A percentile compares a stretch with the other conserved stretches of the same genome.
These are phyloP conservation scores for carrot (Daucus carota) DNA, from an alignment of 129 eudicot genomes.

Conservation along the genomic window DNA sequence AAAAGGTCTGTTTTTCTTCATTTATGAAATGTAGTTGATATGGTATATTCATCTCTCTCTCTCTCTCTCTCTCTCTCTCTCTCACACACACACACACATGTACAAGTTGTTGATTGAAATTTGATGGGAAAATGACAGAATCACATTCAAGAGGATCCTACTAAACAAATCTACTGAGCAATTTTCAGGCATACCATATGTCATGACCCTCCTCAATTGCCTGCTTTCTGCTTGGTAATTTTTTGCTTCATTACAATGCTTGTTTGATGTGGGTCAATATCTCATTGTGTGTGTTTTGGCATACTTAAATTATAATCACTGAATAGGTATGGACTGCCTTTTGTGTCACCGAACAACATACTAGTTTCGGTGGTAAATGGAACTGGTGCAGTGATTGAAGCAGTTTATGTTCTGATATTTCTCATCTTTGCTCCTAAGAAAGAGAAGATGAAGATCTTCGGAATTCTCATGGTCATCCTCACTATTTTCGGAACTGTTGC, in stretches of 20 bases:
- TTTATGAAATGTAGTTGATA: background rate
- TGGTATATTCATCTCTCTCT: background rate
- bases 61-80: background rate
- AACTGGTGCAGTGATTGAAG: constrained; percentile 71
- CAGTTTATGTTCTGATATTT: constrained; percentile 56
- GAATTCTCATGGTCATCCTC: constrained; percentile 41
- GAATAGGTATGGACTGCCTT: constrained; percentile 85
- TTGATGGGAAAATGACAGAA: constrained; percentile 28
- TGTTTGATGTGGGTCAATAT: background rate
- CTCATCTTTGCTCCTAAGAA: constrained; percentile 60
- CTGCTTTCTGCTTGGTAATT: constrained; percentile 79
- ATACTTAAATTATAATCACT: background rate
- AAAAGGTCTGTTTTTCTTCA: background rate
- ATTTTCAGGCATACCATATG: constrained; percentile 87
- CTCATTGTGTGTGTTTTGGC: background rate
- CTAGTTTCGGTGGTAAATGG: constrained; percentile 80
- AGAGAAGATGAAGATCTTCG: constrained; percentile 59
- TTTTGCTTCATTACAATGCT: background rate
- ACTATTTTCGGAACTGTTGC: constrained; percentile 48
- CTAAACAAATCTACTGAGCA: constrained; percentile 65
- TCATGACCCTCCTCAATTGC: constrained; percentile 89
- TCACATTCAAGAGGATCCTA: constrained; percentile 68
- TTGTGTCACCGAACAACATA: constrained; percentile 73
- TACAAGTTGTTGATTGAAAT: background rate
- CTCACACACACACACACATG: background rate